Conservation (phyloP, 208 protist species). For the Crithidia mellificae region DNA sequence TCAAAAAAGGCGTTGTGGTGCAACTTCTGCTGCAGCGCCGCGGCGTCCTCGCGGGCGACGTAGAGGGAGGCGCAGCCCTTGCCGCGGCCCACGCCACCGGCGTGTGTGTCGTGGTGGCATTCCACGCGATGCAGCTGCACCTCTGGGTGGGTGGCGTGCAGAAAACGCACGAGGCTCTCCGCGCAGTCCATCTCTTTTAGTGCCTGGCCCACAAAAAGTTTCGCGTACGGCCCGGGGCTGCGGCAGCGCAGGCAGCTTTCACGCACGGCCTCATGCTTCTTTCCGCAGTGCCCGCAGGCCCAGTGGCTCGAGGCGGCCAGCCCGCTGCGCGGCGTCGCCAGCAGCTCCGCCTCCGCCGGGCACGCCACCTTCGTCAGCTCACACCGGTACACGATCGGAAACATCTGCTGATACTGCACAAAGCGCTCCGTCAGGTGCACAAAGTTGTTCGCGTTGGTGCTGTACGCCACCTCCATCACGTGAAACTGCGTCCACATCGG, state of each 20-base stretch:
- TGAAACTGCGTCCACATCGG: constrained; percentile 70
- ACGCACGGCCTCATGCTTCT: constrained; percentile 53
- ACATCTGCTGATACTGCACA: constrained; percentile 56
- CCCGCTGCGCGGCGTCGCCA: constrained; percentile 36
- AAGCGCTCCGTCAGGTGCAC: constrained; percentile 62
- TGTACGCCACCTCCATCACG: constrained; percentile 66
- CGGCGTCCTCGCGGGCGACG: constrained; percentile 40
- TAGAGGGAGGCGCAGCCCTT: constrained; percentile 71
- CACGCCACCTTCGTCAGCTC: constrained; percentile 30
- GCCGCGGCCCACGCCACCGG: constrained; percentile 21
- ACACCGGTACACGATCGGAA: constrained; percentile 61
- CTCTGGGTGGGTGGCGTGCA: constrained; percentile 60
- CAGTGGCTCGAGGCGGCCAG: constrained; percentile 56
- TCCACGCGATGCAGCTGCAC: constrained; percentile 59
- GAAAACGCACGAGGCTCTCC: constrained; percentile 42
- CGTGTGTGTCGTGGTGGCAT: constrained; percentile 35
- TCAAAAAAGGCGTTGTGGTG: constrained; percentile 77
- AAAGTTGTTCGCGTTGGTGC: constrained; percentile 58
- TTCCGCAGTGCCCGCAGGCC: constrained; percentile 54
- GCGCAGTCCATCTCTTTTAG: constrained; percentile 56
- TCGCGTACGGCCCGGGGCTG: constrained; percentile 38
- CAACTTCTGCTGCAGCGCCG: constrained; percentile 42
- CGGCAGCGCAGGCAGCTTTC: constrained; percentile 66
- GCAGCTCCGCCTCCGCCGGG: constrained; percentile 39
- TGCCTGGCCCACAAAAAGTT: constrained; percentile 65